Evolutionary conservation across 2,329 filamentous ascomycete species (phyloP), one percentile per base, ranked within the genome.

Genomic region (Pseudopyrenochaeta lycopersici): DNA sequence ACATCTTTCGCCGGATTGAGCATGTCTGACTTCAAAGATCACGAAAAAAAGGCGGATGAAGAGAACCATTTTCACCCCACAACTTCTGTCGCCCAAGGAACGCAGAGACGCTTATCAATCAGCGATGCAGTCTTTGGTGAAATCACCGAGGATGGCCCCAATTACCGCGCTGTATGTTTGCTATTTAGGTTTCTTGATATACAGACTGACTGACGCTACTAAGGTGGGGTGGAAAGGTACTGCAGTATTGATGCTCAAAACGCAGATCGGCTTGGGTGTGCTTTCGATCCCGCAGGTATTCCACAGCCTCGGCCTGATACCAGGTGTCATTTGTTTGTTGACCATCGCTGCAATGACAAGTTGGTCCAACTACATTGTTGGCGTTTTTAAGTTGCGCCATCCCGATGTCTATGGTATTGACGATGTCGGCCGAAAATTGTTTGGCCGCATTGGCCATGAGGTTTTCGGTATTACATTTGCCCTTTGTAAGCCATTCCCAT

Each of bases 401-500:
- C 80, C 80, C 1, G 77, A 84, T 54, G 82, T 85, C 2, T 84
- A 86, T 61, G 81, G 80, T 46, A 85, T 85, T 73, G 83, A 84
- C 36, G 84, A 86, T 56, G 83, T 82, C 0, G 84, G 84, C 14
- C 71, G 71, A 36, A 79, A 85, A 46, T 74, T 86, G 17, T 84
- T 85, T 49, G 84, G 84, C 2, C 79, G 77, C 1, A 52, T 81
- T 4, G 83, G 84, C 0, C 77, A 81, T 20, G 82, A 83, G 57
- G 56, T 84, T 11, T 75, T 85, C 32, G 64, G 64, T 20, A 40
- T 64, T 1, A 57, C 57, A 4, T 69, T 69, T 42, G 77, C 76
- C 27, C 51, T 81, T 55, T 71, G 77, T 75, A 56, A 52, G 62
- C 60, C 18, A 14, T 10, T 30, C 27, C 39, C 29, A 50, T 64